Conservation (phyloP, 208 protist species). For the Phytomonas sp. region DNA sequence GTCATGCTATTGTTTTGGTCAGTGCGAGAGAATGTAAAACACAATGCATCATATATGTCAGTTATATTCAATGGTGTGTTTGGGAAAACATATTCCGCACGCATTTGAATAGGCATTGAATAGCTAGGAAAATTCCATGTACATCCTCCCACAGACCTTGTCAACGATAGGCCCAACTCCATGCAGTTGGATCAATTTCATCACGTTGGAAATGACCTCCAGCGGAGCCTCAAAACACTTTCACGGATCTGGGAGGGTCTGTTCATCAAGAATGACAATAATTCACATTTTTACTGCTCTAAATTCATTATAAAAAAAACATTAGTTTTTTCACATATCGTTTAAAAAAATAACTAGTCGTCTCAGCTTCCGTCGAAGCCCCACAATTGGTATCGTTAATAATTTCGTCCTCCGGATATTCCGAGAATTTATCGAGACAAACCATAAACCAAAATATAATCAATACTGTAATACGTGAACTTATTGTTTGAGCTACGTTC, state of each 20-base stretch:
- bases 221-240: background rate
- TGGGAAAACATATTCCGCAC: background rate
- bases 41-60: background rate
- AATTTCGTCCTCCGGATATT: background rate
- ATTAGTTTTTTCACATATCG: too few species aligned
- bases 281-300: background rate
- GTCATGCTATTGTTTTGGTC: background rate
- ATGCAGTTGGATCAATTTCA: background rate
- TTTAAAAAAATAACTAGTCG: too few species aligned
- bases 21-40: background rate
- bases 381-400: background rate
- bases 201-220: background rate
- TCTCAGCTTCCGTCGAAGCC: background rate
- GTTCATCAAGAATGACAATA: too few species aligned
- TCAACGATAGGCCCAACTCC: background rate
- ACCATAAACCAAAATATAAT: slow-evolving; percentile 26
- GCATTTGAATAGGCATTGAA: background rate
- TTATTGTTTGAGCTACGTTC: slow-evolving; percentile 38
- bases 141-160: background rate
- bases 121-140: background rate
- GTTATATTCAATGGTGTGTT: background rate
- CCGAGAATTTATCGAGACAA: slow-evolving; percentile 32
- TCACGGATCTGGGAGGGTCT: background rate
- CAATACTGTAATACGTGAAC: slow-evolving; percentile 42
- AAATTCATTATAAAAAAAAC: background rate